These are phyloP conservation scores for Macadamia tetraphylla DNA, from an alignment of 164 flowering plant species.

Conservation along the genomic window DNA sequence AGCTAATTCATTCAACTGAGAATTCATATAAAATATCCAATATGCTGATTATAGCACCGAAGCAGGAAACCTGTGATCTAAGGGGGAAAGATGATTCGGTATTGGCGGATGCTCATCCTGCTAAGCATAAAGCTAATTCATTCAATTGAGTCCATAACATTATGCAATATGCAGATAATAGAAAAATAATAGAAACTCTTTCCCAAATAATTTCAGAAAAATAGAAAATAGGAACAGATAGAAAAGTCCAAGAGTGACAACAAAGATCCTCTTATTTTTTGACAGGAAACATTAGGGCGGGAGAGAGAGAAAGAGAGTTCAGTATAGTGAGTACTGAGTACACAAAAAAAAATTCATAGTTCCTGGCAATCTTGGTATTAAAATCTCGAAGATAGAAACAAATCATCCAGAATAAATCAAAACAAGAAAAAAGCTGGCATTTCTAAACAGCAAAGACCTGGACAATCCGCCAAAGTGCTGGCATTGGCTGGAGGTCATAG, in stretches of 20 bases:
- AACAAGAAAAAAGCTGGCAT: constrained; percentile 2
- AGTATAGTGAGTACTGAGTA: not conserved
- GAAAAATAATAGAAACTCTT: not conserved
- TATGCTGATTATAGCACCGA: constrained; percentile 36
- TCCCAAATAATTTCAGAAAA: not conserved
- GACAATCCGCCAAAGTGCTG: constrained; percentile 95
- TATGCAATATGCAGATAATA: not conserved
- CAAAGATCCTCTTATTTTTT: too few species aligned
- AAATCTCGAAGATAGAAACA: not conserved
- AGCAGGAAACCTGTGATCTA: constrained; percentile 85
- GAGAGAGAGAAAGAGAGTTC: not conserved
- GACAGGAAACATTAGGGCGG: too few species aligned
- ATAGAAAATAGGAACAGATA: not conserved
- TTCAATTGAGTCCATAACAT: not conserved
- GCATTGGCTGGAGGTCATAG: constrained; percentile 99
- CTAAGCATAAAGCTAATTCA: constrained; percentile 8
- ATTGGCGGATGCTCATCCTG: constrained; percentile 98
- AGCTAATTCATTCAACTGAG: not conserved
- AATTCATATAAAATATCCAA: not conserved
- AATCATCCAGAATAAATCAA: not conserved
- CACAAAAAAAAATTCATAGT: not conserved
- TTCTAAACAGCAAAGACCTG: constrained; percentile 43
- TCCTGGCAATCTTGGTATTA: not conserved
- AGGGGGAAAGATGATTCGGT: constrained; percentile 84
- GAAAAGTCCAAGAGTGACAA: not conserved